A percentile compares a stretch with the other conserved stretches of the same genome.
Evolutionary conservation across 306 rosid species (phyloP).

Genomic region (Acacia confusa): DNA sequence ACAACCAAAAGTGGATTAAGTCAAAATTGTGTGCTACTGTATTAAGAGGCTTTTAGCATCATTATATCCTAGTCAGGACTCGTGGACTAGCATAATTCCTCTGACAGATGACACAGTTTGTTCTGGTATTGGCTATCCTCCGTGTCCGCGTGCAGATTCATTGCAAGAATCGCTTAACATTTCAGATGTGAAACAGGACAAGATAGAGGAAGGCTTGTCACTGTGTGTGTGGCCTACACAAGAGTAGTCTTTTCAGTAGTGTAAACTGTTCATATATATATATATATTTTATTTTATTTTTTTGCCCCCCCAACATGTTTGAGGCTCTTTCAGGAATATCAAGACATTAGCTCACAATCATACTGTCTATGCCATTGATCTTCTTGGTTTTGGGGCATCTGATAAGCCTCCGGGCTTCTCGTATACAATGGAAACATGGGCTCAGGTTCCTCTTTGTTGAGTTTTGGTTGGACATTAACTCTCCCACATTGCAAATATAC

Average conservation of each 20-base stretch:
- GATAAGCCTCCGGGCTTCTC: conserved; percentile 78
- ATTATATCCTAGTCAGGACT: background rate
- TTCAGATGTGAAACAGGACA: background rate
- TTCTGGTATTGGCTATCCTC: background rate
- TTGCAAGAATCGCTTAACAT: background rate
- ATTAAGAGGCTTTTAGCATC: background rate
- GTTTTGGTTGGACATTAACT: conserved; percentile 9
- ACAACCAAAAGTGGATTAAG: background rate
- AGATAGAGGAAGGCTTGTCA: background rate
- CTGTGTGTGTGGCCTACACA: background rate
- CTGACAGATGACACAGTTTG: background rate
- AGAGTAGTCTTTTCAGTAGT: background rate
- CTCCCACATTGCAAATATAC: conserved; percentile 13
- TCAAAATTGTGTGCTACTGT: background rate
- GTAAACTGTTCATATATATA: background rate
- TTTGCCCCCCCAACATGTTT: background rate
- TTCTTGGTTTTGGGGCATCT: conserved; percentile 88
- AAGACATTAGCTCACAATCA: conserved; percentile 51
- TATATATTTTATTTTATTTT: background rate
- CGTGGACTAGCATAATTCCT: background rate
- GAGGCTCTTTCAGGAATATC: conserved; percentile 61
- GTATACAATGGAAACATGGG: conserved; percentile 94
- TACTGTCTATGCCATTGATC: conserved; percentile 90
- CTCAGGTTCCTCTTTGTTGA: conserved; percentile 53
- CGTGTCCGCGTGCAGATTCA: background rate